Evolutionary conservation across 495 filamentous ascomycete genomes (phyloP), one percentile per base, ranked within the genome.

Genomic region (Sordaria brevicollis): DNA sequence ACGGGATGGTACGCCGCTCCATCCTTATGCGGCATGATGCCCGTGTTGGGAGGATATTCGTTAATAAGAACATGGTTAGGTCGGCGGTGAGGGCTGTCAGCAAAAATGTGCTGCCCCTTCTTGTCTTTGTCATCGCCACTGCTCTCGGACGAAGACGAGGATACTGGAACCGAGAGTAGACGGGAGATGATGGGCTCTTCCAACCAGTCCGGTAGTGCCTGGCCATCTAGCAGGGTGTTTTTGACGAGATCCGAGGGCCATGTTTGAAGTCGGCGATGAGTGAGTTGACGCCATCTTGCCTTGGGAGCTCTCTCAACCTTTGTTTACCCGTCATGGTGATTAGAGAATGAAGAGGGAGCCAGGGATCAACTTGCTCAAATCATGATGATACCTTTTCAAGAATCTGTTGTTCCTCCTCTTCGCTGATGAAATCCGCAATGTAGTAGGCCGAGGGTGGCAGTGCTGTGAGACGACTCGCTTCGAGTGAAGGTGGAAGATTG

Each of bases 21-120:
- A 75, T 99, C 95, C 80, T 99, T 94, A 76, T 99, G 95, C 67
- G 94, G 88, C 91, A 97, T 94, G 71, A 98, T 99, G 7, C 95
- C 95, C 72, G 97, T 90, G 1, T 92, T 92, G 0, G 92, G 89
- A 1, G 79, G 80, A 79, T 99, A 99, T 79, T 97, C 93, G 75
- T 99, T 99, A 43, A 98, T 86, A 19, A 99, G 84, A 65, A 95
- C 91, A 82, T 99, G 95, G 71, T 99, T 99, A 35, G 94, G 93
- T 4, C 79, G 82, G 10, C 80, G 70, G 73, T 97, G 94, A 33
- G 94, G 92, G 31, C 92, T 87, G 21, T 84, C 75, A 3, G 79
- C 76, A 79, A 97, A 97, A 29, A 97, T 83, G 65, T 82, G 74
- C 21, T 73, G 68, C 49, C 33, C 21, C 49, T 62, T 15, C 49